Evolutionary conservation across 75 land plant species (phyloP).

Genomic region (Sequoia sempervirens): DNA sequence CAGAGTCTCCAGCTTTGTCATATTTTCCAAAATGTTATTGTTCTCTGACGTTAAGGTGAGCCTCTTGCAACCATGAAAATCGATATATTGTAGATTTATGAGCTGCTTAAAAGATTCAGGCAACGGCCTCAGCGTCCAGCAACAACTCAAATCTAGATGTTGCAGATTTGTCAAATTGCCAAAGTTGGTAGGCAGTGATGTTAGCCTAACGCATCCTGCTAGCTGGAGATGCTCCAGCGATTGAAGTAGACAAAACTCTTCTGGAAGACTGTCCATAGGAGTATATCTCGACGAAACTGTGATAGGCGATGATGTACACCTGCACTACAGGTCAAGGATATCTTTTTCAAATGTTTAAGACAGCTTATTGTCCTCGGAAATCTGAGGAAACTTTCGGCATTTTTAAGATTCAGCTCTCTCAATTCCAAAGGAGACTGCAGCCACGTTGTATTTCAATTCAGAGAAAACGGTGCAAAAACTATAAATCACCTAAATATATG

Average conservation of each 20-base stretch:
- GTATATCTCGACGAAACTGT: too few relatives aligned
- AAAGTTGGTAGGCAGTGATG: neutral
- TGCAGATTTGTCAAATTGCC: neutral
- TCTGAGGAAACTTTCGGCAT: neutral
- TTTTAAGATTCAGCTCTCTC: neutral
- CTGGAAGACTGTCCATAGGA: neutral
- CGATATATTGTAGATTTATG: neutral
- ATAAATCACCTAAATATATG: too few relatives aligned
- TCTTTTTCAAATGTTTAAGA: neutral
- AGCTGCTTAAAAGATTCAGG: neutral
- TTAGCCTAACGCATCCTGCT: neutral
- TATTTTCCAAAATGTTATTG: neutral
- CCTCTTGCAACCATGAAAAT: neutral
- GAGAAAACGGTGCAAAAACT: too few relatives aligned
- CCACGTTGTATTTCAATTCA: neutral
- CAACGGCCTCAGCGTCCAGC: neutral
- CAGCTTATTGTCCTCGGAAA: neutral
- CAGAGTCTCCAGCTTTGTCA: neutral
- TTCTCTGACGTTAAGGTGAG: neutral
- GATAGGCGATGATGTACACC: too few relatives aligned
- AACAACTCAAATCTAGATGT: neutral
- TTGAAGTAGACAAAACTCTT: neutral
- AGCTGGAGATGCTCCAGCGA: neutral
- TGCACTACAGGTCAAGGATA: neutral
- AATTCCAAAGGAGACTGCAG: neutral